Evolutionary conservation across 2,329 filamentous ascomycete species (phyloP).

Genomic region (Nigrospora osmanthi): DNA sequence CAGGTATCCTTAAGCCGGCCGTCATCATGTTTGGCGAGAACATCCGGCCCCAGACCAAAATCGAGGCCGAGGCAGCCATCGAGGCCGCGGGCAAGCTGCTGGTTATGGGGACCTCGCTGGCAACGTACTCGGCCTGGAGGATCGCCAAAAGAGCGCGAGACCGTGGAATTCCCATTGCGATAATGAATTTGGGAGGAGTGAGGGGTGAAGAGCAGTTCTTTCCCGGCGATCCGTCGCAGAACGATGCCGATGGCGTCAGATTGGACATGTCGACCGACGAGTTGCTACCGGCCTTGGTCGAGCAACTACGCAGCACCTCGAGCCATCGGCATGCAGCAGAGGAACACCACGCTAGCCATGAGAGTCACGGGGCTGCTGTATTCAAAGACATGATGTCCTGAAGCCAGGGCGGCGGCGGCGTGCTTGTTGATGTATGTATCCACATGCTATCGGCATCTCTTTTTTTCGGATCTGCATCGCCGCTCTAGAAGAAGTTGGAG

Average conservation of each 20-base stretch:
- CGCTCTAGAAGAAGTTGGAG: conserved; percentile 41
- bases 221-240: conserved; percentile 38
- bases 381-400: conserved; percentile 57
- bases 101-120: conserved; percentile 80
- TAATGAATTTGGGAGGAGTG: conserved; percentile 82
- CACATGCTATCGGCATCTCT: conserved; percentile 5
- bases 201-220: conserved; percentile 73
- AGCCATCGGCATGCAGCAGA: conserved; percentile 6
- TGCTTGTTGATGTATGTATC: conserved; percentile 6
- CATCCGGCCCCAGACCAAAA: conserved; percentile 62
- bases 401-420: conserved; percentile 1
- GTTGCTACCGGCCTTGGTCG: conserved; percentile 49
- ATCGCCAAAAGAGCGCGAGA: conserved; percentile 78
- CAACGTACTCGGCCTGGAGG: conserved; percentile 92
- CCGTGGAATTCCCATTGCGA: conserved; percentile 74
- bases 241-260: conserved; percentile 44
- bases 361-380: conserved; percentile 23
- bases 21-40: conserved; percentile 97
- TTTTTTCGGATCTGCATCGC: background rate
- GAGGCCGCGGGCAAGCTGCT: conserved; percentile 69
- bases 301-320: conserved; percentile 32
- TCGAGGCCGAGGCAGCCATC: conserved; percentile 69
- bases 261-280: conserved; percentile 50
- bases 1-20: conserved; percentile 82
- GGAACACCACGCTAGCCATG: conserved; percentile 11